A percentile compares a stretch with the other conserved stretches of the same genome.
These are phyloP conservation scores for Torulaspora franciscae DNA, from an alignment of 805 yeast genomes.

Conservation along the genomic window DNA sequence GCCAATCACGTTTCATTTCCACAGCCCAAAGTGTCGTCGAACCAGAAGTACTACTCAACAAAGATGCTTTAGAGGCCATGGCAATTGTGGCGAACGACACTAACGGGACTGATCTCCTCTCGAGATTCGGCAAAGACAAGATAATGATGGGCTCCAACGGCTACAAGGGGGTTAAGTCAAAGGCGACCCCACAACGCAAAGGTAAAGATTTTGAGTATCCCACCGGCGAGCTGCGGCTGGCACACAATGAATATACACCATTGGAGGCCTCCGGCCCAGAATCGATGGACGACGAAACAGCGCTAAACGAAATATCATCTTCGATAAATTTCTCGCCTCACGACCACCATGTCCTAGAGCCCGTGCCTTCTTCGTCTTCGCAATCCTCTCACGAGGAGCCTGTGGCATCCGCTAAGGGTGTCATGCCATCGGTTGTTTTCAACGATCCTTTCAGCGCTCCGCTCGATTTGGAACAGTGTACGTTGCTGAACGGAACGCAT, in stretches of 20 bases:
- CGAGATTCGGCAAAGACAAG: slow-evolving; percentile 28
- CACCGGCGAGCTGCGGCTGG: not conserved
- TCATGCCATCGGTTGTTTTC: slow-evolving; percentile 4
- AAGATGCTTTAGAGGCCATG: slow-evolving; percentile 35
- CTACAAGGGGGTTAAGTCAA: slow-evolving; percentile 19
- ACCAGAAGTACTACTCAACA: slow-evolving; percentile 31
- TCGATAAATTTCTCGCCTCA: slow-evolving; percentile 21
- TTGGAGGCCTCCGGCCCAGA: slow-evolving; percentile 8
- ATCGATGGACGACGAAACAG: slow-evolving; percentile 15
- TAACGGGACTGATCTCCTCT: slow-evolving; percentile 21
- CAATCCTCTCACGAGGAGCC: slow-evolving; percentile 22
- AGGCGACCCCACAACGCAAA: slow-evolving; percentile 7
- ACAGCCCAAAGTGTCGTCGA: slow-evolving; percentile 34
- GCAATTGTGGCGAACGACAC: slow-evolving; percentile 31
- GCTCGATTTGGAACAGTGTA: slow-evolving; percentile 23
- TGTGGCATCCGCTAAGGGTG: not conserved
- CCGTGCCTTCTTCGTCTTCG: slow-evolving; percentile 23
- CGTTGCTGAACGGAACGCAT: slow-evolving; percentile 5
- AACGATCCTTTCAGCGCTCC: slow-evolving; percentile 19
- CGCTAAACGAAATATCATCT: slow-evolving; percentile 16
- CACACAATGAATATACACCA: slow-evolving; percentile 5
- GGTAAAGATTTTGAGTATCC: slow-evolving; percentile 1
- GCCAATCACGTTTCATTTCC: slow-evolving; percentile 35
- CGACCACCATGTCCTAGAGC: slow-evolving; percentile 22
- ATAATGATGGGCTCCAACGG: slow-evolving; percentile 30